Percentiles rank a stretch among this genome's conserved stretches.
Evolutionary conservation across 2,329 filamentous ascomycete genomes (phyloP).

Genomic region (Xylariaceae sp.): DNA sequence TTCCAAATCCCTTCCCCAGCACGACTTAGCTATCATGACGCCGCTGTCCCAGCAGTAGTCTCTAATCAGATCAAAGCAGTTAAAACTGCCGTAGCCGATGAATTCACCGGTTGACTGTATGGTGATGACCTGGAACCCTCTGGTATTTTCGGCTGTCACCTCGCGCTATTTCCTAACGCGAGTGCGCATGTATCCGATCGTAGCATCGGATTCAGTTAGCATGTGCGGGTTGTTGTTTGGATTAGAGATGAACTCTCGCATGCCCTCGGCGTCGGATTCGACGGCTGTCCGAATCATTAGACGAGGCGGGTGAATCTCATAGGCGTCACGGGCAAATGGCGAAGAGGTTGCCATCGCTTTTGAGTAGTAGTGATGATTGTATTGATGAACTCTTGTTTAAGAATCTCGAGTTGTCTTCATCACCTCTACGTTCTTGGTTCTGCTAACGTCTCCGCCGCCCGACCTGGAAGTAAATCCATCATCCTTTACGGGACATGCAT

Average conservation of each 20-base stretch:
- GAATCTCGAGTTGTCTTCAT: too few species aligned
- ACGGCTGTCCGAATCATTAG: not conserved
- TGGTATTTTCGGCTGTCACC: not conserved
- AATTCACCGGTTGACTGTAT: too few species aligned
- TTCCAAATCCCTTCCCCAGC: not conserved
- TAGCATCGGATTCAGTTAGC: not conserved
- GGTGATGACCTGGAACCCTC: not conserved
- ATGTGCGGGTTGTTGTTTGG: slow-evolving; percentile 1
- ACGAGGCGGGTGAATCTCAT: not conserved
- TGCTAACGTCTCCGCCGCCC: too few species aligned
- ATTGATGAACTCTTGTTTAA: too few species aligned
- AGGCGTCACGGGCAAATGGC: not conserved
- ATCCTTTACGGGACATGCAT: too few species aligned
- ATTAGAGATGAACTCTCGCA: not conserved
- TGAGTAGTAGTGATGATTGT: too few species aligned
- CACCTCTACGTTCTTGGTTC: too few species aligned
- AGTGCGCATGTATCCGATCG: not conserved
- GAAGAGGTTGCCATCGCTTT: too few species aligned
- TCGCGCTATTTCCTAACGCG: not conserved
- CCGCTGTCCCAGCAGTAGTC: not conserved
- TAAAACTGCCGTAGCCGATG: not conserved
- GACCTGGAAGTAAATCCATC: too few species aligned
- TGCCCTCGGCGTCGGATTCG: not conserved
- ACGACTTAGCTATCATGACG: not conserved
- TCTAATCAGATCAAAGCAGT: not conserved